Base-by-base conservation (phyloP, 768 basidiomycete genomes). In the Mycena albidolilacea region DNA sequence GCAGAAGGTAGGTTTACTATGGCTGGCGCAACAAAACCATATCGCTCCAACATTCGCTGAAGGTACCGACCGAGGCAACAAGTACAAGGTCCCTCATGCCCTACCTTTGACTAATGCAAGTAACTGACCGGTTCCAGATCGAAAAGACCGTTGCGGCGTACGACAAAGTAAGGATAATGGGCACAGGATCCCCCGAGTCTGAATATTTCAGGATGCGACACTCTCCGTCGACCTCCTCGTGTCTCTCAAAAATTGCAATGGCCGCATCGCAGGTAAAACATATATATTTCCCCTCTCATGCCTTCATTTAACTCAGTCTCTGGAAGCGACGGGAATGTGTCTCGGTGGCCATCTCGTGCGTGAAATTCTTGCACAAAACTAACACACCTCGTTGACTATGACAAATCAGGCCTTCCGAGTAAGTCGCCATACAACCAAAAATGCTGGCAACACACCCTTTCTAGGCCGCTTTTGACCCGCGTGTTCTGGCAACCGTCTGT, bases 51-150 rank as follows among this genome's bases (percentile, higher is more conserved):
- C 54, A 2, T 54, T 30, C 68, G 46, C 59, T 11, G 7, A 61
- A 90, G 95, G 95, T 19, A 96, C 95, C 43, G 94, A 97, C 80
- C 84, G 93, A 74, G 97, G 97, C n/a, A 98, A 99, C 84, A 88
- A 85, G 76, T 97, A 93, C 87, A 98, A 98, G 89, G 95, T 89
- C 65, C 30, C 30, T 68, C 37, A 35, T 43, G 17, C 19, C 48
- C 6, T 38, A 50, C 50, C 19, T 44, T 19, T 12, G 2, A 55
- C 39, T 30, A 63, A 46, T 19, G 10, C 3, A 19, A 17, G 7
- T 2, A 23, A 59, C n/a, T 55, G 55, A 50, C 65, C 59, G 35
- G 21, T 30, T 39, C n/a, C 75, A 97, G 97, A 88, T 95, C 37
- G 93, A 97, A 84, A 99, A 99, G 86, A 89, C 90, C 44, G 84